phyloP scores from a whole-genome alignment of 108 stramenopile species.

The Bacterosira constricta region DNA sequence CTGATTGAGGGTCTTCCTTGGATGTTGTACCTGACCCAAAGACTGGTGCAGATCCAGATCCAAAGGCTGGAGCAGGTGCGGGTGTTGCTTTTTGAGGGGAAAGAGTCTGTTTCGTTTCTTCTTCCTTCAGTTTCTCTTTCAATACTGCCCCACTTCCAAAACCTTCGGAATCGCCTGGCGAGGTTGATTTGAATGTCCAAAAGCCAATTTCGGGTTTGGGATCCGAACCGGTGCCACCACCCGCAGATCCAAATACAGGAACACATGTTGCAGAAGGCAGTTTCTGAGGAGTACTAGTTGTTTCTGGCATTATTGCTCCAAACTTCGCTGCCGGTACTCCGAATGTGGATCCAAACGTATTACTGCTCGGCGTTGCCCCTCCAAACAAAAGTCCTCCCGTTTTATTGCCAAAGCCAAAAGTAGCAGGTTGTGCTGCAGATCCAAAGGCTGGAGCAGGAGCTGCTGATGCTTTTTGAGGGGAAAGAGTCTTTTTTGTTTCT shows the following conservation, averaged over 20 bases:
- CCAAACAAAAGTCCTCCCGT: constrained; percentile 14
- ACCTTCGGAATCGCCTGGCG: neutral
- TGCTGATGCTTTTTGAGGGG: neutral
- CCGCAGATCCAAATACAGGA: constrained; percentile 29
- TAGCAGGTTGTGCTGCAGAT: neutral
- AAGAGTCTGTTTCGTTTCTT: neutral
- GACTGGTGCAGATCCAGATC: neutral
- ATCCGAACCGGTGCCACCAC: constrained; percentile 26
- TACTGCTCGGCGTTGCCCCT: neutral
- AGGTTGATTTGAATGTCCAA: neutral
- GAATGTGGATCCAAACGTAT: constrained; percentile 43
- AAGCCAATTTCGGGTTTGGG: neutral
- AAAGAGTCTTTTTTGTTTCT: neutral
- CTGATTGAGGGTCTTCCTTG: too few species aligned
- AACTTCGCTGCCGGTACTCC: constrained; percentile 35
- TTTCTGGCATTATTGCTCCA: constrained; percentile 21
- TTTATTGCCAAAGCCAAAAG: neutral
- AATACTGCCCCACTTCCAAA: neutral
- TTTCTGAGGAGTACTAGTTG: neutral
- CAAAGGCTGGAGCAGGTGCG: constrained; percentile 7
- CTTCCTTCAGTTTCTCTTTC: neutral
- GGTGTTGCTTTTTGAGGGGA: neutral
- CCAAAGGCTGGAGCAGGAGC: constrained; percentile 11
- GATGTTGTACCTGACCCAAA: constrained; percentile 7
- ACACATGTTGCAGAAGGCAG: too few species aligned